Conservation (phyloP, 192 early-diverging fungal species). For the Paraglomus occultum region DNA sequence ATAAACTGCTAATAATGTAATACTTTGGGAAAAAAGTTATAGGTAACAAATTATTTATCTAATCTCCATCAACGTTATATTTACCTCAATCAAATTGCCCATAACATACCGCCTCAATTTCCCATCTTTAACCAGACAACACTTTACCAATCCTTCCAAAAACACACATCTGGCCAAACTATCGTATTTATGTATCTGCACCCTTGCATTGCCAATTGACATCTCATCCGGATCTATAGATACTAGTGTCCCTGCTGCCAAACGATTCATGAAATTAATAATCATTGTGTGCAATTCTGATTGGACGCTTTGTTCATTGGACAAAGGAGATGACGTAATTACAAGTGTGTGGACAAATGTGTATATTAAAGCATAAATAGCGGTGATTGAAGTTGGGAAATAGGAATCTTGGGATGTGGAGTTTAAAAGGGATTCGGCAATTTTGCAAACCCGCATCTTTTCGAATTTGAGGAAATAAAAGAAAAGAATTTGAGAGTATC, state of each 20-base stretch:
- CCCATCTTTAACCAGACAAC: constrained; percentile 22
- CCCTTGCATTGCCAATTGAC: constrained; percentile 1
- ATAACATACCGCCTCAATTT: constrained; percentile 18
- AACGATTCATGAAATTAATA: constrained; percentile 13
- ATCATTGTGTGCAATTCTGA: not conserved
- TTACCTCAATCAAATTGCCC: constrained; percentile 20
- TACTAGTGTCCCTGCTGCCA: constrained; percentile 24
- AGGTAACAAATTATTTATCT: not conserved
- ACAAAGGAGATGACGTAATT: not conserved
- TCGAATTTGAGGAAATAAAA: not conserved
- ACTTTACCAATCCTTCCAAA: constrained; percentile 26
- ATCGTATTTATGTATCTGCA: constrained; percentile 28
- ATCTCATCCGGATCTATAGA: constrained; percentile 25
- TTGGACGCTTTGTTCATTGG: not conserved
- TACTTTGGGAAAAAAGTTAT: not conserved
- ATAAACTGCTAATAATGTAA: not conserved
- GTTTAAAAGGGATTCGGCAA: constrained; percentile 26
- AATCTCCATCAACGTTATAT: not conserved
- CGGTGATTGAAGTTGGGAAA: constrained; percentile 31
- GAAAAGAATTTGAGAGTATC: not conserved
- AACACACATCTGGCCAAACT: constrained; percentile 25
- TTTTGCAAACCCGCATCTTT: constrained; percentile 35
- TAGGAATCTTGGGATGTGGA: constrained; percentile 14
- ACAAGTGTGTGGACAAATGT: constrained; percentile 36
- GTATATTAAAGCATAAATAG: constrained; percentile 39